Evolutionary conservation across 345 rosid species (phyloP), one percentile per base, ranked within the genome.

Genomic region (Capsella bursapastoris): DNA sequence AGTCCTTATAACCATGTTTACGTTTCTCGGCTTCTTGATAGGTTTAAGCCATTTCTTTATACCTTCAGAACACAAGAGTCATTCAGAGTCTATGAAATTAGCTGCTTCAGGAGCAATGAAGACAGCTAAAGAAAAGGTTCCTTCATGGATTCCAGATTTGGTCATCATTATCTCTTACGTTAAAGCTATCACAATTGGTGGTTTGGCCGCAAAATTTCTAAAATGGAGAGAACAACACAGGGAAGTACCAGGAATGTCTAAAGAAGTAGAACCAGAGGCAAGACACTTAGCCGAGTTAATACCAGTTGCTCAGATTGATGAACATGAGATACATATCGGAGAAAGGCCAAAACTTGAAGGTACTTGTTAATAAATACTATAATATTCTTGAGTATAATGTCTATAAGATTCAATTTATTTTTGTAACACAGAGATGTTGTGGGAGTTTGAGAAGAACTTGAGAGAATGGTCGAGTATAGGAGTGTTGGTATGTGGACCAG

Each of bases 401-500:
- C 6, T 25, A 22, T 47, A 53, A 72, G 37, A 2, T 29, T 49
- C 2, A 28, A 35, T 56, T 7, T 16, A 13, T 47, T 4, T 65
- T 27, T 45, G 41, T 32, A 16, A 50, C 60, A n/a, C 81, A 93
- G 97, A 93, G 51, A 45, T 86, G 32, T 82, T 90, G 49, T 76
- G 72, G 48, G 78, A 79, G 81, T 86, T 89, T 64, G 58, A 58
- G 59, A 73, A 56, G 66, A 88, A 82, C 75, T 59, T 70, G 16
- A 82, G 81, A 37, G 93, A 77, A 57, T 66, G 67, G 60, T 77
- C 83, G 12, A 78, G 84, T 50, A 57, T 82, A 3, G 95, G 93
- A 80, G 91, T 90, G 10, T 63, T 93, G 64, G 98, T 93, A 38
- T 90, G 97, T 49, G 97, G 97, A 80, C 98, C 95, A 8, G 90